Evolutionary conservation across 2,329 filamentous ascomycete genomes (phyloP).

Genomic region (Sporothrix variecibatus): DNA sequence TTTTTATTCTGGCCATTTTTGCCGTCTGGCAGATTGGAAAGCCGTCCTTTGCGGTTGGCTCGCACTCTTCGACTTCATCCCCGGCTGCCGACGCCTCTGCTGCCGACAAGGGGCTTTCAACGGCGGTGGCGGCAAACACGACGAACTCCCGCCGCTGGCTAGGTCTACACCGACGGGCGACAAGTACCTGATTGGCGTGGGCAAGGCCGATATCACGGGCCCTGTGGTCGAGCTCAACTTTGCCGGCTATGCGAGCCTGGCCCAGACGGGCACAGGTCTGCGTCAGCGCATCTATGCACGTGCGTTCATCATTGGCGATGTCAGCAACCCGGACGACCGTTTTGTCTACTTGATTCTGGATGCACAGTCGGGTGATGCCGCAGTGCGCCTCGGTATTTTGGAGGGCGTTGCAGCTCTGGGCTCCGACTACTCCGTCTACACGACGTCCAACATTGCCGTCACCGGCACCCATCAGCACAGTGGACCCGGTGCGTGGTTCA

Average conservation of each 20-base stretch:
- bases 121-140: neutral
- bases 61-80: neutral
- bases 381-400: slow-evolving; percentile 82
- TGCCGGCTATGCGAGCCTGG: slow-evolving; percentile 87
- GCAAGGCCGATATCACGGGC: slow-evolving; percentile 63
- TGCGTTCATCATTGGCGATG: slow-evolving; percentile 81
- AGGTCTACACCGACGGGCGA: slow-evolving; percentile 38
- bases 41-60: neutral
- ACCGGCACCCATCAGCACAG: slow-evolving; percentile 93
- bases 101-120: neutral
- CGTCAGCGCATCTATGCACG: slow-evolving; percentile 86
- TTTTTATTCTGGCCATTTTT: slow-evolving; percentile 41
- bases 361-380: slow-evolving; percentile 84
- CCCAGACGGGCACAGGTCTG: slow-evolving; percentile 78
- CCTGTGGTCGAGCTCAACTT: slow-evolving; percentile 89
- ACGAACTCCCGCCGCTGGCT: slow-evolving; percentile 23
- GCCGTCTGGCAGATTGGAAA: slow-evolving; percentile 34
- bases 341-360: slow-evolving; percentile 89
- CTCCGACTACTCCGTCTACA: slow-evolving; percentile 71
- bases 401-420: slow-evolving; percentile 71
- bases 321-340: slow-evolving; percentile 65
- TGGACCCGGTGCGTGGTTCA: slow-evolving; percentile 89
- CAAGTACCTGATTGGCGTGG: slow-evolving; percentile 56
- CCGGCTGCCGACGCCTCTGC: neutral
- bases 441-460: slow-evolving; percentile 78